Conservation (phyloP, 2,329 filamentous ascomycete species). For the Elsinoe arachidis region DNA sequence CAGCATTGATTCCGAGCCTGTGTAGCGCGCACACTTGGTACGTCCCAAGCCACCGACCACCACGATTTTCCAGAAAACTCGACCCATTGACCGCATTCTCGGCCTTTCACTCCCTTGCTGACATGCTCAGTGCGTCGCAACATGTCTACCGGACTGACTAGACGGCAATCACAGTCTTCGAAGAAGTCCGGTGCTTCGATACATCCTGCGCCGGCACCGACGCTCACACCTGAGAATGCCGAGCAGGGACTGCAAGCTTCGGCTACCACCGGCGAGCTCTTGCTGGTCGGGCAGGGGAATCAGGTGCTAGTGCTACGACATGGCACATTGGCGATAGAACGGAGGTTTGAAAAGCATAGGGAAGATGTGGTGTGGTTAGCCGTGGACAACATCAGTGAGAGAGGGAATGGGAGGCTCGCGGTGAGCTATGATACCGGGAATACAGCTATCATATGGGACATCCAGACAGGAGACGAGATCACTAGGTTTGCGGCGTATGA, state of each 20-base stretch:
- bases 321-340: slow-evolving; percentile 81
- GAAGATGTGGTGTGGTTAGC: slow-evolving; percentile 77
- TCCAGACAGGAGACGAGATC: slow-evolving; percentile 83
- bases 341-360: slow-evolving; percentile 72
- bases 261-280: slow-evolving; percentile 81
- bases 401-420: slow-evolving; percentile 73
- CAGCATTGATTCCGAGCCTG: slow-evolving; percentile 2
- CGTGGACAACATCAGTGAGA: slow-evolving; percentile 85
- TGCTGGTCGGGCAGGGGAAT: slow-evolving; percentile 78
- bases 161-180: slow-evolving; percentile 9
- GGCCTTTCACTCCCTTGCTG: slow-evolving; percentile 16
- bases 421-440: slow-evolving; percentile 88
- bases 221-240: slow-evolving; percentile 37
- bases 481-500: slow-evolving; percentile 90
- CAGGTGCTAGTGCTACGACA: slow-evolving; percentile 83
- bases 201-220: slow-evolving; percentile 33
- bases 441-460: slow-evolving; percentile 93
- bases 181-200: slow-evolving; percentile 19
- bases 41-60: slow-evolving; percentile 18
- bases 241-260: slow-evolving; percentile 67
- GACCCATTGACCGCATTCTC: slow-evolving; percentile 15
- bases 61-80: slow-evolving; percentile 4
- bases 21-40: slow-evolving; percentile 29
- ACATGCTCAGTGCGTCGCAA: slow-evolving; percentile 19
- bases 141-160: slow-evolving; percentile 30